Conservation (phyloP, 257 asterid genomes). For the Verbascum thapsus region DNA sequence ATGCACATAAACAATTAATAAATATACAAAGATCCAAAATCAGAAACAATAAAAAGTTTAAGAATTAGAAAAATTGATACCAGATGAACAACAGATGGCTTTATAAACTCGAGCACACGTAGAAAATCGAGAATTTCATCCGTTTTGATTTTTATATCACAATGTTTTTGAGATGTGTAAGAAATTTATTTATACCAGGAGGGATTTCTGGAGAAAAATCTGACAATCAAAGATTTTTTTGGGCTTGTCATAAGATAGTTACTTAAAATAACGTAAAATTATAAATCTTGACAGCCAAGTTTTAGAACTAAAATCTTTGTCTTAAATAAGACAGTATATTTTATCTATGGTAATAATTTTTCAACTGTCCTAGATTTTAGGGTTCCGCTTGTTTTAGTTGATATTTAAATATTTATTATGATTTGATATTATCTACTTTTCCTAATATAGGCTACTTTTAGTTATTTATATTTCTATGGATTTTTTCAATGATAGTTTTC, state of each 20-base stretch:
- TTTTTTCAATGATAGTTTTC: no score
- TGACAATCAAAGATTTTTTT: constrained; percentile 34
- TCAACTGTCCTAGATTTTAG: constrained; percentile 9
- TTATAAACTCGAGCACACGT: constrained; percentile 26
- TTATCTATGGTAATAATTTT: constrained; percentile 6
- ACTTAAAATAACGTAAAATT: constrained; percentile 17
- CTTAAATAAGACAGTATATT: constrained; percentile 26
- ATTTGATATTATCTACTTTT: no score
- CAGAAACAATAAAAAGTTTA: not conserved
- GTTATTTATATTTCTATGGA: no score
- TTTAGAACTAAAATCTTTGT: constrained; percentile 33
- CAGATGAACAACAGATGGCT: constrained; percentile 32
- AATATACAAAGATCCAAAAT: not conserved
- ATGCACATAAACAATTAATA: no score
- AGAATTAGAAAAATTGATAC: constrained; percentile 25
- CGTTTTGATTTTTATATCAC: constrained; percentile 1
- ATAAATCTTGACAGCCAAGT: constrained; percentile 12
- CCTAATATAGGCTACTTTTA: no score
- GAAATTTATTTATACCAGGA: constrained; percentile 11
- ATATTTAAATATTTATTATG: no score
- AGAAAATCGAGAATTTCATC: constrained; percentile 22
- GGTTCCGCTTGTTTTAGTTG: not conserved
- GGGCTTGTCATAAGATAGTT: constrained; percentile 18
- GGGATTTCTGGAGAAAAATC: constrained; percentile 38
- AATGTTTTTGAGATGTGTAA: constrained; percentile 1